Evolutionary conservation across 1,284 basidiomycete genomes (phyloP).

Genomic region (Xanthoconium separans): DNA sequence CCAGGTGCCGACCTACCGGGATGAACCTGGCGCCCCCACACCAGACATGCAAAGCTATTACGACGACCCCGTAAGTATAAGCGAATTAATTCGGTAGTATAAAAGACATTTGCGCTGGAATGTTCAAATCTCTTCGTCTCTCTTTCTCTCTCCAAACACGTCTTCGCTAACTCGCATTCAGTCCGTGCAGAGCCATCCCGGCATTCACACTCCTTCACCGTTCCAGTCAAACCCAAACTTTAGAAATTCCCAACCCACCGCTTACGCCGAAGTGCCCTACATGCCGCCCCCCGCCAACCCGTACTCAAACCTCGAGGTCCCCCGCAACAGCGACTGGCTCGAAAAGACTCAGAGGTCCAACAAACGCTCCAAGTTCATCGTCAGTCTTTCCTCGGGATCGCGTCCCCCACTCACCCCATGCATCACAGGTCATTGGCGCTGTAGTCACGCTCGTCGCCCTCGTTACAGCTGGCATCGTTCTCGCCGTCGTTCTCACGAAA

Average conservation of each 20-base stretch:
- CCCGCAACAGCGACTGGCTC: slow-evolving; percentile 34
- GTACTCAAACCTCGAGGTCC: slow-evolving; percentile 27
- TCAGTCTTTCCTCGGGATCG: slow-evolving; percentile 16
- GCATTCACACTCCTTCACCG: slow-evolving; percentile 31
- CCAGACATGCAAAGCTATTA: slow-evolving; percentile 35
- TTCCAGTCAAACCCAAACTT: slow-evolving; percentile 24
- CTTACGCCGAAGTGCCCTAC: slow-evolving; percentile 28
- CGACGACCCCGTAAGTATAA: slow-evolving; percentile 28
- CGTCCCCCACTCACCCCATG: background rate
- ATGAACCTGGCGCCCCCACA: slow-evolving; percentile 4
- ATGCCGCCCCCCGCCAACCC: slow-evolving; percentile 27
- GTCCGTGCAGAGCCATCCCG: slow-evolving; percentile 24
- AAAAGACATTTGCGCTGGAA: slow-evolving; percentile 1
- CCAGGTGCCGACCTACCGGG: slow-evolving; percentile 29
- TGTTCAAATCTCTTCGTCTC: background rate
- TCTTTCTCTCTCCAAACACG: background rate
- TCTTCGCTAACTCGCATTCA: slow-evolving; percentile 19
- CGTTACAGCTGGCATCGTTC: slow-evolving; percentile 28
- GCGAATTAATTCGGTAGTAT: slow-evolving; percentile 12
- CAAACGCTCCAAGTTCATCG: slow-evolving; percentile 34
- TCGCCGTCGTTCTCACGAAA: slow-evolving; percentile 35
- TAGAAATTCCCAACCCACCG: slow-evolving; percentile 23
- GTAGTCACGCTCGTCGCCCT: slow-evolving; percentile 28
- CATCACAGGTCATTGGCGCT: slow-evolving; percentile 33
- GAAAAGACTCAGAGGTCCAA: slow-evolving; percentile 29